Base-by-base conservation (phyloP, 140 eudicot species). In the Bidens hawaiensis region DNA sequence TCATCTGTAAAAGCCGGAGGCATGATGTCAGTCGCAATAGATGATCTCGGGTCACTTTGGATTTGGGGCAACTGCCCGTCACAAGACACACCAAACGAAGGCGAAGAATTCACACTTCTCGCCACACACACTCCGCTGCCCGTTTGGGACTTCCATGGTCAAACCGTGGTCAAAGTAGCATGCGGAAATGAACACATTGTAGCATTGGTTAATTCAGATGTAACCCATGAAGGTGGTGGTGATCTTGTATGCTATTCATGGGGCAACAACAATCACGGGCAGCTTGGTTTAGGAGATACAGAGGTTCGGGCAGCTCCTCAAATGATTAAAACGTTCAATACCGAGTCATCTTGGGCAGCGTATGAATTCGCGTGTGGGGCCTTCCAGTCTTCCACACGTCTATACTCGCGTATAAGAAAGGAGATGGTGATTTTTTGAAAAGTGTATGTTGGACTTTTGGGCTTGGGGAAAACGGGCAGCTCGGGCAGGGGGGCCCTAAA, bases 41-140 rank as follows among this genome's bases (percentile, higher is more conserved):
- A 91, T 45, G 60, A 76, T 77, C 79, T 77, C 41, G 96, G 96
- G 40, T 68, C 68, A 3, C 77, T 91, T 4, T 91, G 99, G 99
- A 79, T 87, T 62, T 91, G 99, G 99, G 99, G 99, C 3, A 87
- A 88, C 67, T 87, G 83, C 57, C 99, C 99, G 33, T 76, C 81
- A 24, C 79, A 67, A 68, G 83, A 64, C 53, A 65, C 15, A 54
- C 70, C 83, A 15, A 19, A 36, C 1, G 93, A 82, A 59, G 79
- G 70, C 0, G 82, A 82, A 58, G 82, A 83, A 60, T 75, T 74
- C 78, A 14, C 68, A 3, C 84, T 80, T 28, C 30, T 59, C 45
- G 60, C 82, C 50, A 78, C 70, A 71, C 60, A 42, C 51, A 49
- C 62, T 34, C 99, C 99, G 24, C 34, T 57, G 16, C 99, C 87